These are phyloP conservation scores for Microthyrium microscopicum DNA, from an alignment of 2,329 filamentous ascomycete genomes.

Conservation along the genomic window DNA sequence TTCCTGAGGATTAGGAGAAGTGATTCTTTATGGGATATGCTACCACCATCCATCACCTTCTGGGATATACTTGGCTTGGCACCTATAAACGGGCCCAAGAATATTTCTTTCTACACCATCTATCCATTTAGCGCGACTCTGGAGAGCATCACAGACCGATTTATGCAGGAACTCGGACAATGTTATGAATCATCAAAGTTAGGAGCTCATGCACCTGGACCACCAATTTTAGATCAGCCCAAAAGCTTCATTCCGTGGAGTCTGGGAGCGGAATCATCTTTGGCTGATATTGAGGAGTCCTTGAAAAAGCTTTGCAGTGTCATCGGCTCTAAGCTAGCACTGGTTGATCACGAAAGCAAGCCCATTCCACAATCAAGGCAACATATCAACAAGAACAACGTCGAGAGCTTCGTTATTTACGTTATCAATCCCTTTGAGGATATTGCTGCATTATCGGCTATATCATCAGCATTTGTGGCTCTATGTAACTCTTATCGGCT, in stretches of 20 bases:
- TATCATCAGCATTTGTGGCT: constrained; percentile 57
- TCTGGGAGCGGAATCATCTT: neutral
- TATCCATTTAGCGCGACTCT: constrained; percentile 52
- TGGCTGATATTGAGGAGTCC: no score
- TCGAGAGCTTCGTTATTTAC: constrained; percentile 48
- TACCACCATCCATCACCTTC: constrained; percentile 59
- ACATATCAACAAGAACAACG: constrained; percentile 36
- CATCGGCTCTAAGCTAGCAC: constrained; percentile 24
- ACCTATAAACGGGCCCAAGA: constrained; percentile 54
- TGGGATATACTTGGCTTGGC: constrained; percentile 69
- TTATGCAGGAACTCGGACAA: constrained; percentile 50
- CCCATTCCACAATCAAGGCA: constrained; percentile 9
- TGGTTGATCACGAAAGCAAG: constrained; percentile 15
- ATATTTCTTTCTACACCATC: constrained; percentile 53
- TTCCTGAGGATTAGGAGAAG: no score
- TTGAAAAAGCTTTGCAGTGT: constrained; percentile 21
- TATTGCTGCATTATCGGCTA: constrained; percentile 43
- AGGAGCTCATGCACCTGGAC: constrained; percentile 49
- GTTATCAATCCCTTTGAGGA: constrained; percentile 51
- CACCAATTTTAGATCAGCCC: constrained; percentile 19
- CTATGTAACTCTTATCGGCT: constrained; percentile 50
- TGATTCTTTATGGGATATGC: constrained; percentile 52
- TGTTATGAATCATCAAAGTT: constrained; percentile 61
- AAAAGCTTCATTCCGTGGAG: constrained; percentile 15
- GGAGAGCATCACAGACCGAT: constrained; percentile 40